phyloP scores from a whole-genome alignment of 1,284 basidiomycete genomes.

The Pseudozyma pruni region DNA sequence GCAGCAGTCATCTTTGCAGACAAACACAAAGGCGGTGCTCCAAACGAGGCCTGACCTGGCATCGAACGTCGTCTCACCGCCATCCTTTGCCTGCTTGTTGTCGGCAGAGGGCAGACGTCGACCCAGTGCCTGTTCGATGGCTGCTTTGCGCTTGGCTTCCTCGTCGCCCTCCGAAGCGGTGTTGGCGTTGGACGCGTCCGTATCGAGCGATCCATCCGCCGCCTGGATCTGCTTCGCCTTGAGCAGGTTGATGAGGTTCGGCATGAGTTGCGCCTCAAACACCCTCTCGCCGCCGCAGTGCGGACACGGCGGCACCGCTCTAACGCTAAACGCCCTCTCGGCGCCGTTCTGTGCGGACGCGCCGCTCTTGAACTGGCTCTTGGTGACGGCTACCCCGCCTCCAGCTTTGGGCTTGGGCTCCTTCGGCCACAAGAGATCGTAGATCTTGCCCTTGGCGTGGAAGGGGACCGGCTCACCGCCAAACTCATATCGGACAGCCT shows the following conservation, averaged over 20 bases:
- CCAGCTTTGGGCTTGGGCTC: constrained; percentile 9
- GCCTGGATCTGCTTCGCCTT: constrained; percentile 36
- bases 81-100: too few relatives aligned
- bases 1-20: constrained; percentile 59
- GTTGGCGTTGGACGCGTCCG: neutral
- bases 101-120: constrained; percentile 23
- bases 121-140: constrained; percentile 59
- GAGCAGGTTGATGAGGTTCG: constrained; percentile 63
- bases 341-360: neutral
- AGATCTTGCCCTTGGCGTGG: constrained; percentile 49
- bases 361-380: constrained; percentile 17
- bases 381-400: constrained; percentile 24
- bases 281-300: constrained; percentile 54
- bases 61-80: constrained; percentile 9
- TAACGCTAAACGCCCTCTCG: constrained; percentile 6
- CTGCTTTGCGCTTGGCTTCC: constrained; percentile 39
- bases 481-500: constrained; percentile 66
- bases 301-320: constrained; percentile 51
- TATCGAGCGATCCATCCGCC: constrained; percentile 20
- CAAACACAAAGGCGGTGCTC: constrained; percentile 63
- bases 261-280: constrained; percentile 68
- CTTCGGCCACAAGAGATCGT: constrained; percentile 56
- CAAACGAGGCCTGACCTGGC: constrained; percentile 58
- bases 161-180: neutral
- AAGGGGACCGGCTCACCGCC: constrained; percentile 61